These are phyloP conservation scores for Hemileccinum rubropunctum DNA, from an alignment of 768 basidiomycete species.

Conservation along the genomic window DNA sequence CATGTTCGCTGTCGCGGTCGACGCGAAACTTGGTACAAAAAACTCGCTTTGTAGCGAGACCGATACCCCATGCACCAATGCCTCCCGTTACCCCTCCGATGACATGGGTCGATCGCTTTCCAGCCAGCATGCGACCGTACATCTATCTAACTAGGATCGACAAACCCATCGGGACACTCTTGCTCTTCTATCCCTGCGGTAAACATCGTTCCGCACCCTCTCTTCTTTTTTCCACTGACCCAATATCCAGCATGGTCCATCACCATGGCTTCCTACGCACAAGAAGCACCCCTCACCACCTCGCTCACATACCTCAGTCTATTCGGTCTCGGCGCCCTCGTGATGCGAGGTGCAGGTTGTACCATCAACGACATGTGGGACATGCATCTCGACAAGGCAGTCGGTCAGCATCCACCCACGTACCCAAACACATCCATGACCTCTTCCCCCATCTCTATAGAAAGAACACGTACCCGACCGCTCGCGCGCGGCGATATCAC, in stretches of 20 bases:
- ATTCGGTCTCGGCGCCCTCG: slow-evolving; percentile 85
- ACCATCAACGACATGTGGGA: slow-evolving; percentile 99
- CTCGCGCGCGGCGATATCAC: slow-evolving; percentile 83
- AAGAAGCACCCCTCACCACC: slow-evolving; percentile 59
- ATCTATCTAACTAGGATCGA: slow-evolving; percentile 84
- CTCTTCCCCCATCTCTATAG: slow-evolving; percentile 36
- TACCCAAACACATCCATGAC: neutral
- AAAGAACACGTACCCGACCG: slow-evolving; percentile 83
- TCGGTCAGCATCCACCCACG: slow-evolving; percentile 50
- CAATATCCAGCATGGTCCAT: slow-evolving; percentile 85
- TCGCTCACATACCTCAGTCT: slow-evolving; percentile 76
- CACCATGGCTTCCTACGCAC: slow-evolving; percentile 89
- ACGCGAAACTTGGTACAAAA: neutral
- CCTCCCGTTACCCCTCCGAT: slow-evolving; percentile 15
- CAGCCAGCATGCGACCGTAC: slow-evolving; percentile 67
- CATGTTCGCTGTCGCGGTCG: neutral
- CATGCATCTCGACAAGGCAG: slow-evolving; percentile 82
- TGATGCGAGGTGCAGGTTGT: slow-evolving; percentile 98
- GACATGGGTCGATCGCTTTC: slow-evolving; percentile 70
- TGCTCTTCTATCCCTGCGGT: slow-evolving; percentile 96
- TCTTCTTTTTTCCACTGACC: neutral
- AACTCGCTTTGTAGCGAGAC: neutral
- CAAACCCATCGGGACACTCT: slow-evolving; percentile 91
- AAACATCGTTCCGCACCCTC: slow-evolving; percentile 28
- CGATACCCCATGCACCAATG: neutral